Evolutionary conservation across 306 rosid species (phyloP).

Genomic region (Cicer judaicum): DNA sequence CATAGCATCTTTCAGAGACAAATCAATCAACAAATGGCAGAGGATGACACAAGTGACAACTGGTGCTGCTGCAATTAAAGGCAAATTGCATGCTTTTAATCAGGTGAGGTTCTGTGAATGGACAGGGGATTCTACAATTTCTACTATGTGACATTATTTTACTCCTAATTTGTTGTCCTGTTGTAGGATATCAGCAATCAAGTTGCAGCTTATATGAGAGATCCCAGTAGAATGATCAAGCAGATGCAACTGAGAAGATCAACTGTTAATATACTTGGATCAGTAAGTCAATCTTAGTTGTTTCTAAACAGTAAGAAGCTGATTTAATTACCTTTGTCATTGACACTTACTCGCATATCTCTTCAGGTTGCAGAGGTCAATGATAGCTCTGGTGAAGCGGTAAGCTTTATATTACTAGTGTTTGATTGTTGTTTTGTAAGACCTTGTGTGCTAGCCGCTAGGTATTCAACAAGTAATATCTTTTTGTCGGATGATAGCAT

Average conservation of each 20-base stretch:
- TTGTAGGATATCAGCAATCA: slow-evolving; percentile 80
- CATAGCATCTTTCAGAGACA: slow-evolving; percentile 72
- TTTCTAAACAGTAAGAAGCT: slow-evolving; percentile 6
- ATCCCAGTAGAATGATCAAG: slow-evolving; percentile 87
- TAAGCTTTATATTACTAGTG: slow-evolving; percentile 34
- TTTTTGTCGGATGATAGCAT: neutral
- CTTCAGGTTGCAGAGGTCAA: slow-evolving; percentile 58
- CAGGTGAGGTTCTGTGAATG: slow-evolving; percentile 63
- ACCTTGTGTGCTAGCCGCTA: slow-evolving; percentile 1
- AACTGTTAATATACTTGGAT: slow-evolving; percentile 63
- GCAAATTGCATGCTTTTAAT: slow-evolving; percentile 84
- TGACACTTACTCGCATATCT: slow-evolving; percentile 37
- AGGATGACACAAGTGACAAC: slow-evolving; percentile 88
- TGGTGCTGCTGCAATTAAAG: slow-evolving; percentile 87
- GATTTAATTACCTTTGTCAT: slow-evolving; percentile 23
- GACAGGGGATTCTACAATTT: slow-evolving; percentile 17
- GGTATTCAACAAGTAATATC: slow-evolving; percentile 31
- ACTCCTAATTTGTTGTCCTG: slow-evolving; percentile 13
- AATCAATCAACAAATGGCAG: slow-evolving; percentile 89
- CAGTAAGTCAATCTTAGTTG: slow-evolving; percentile 57
- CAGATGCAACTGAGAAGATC: slow-evolving; percentile 83
- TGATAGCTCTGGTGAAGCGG: slow-evolving; percentile 48
- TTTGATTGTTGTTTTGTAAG: slow-evolving; percentile 27
- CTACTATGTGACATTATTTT: neutral
- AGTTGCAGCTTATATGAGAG: slow-evolving; percentile 88